Evolutionary conservation across 352 stramenopile species (phyloP).

Genomic region (Pythium apleroticum): DNA sequence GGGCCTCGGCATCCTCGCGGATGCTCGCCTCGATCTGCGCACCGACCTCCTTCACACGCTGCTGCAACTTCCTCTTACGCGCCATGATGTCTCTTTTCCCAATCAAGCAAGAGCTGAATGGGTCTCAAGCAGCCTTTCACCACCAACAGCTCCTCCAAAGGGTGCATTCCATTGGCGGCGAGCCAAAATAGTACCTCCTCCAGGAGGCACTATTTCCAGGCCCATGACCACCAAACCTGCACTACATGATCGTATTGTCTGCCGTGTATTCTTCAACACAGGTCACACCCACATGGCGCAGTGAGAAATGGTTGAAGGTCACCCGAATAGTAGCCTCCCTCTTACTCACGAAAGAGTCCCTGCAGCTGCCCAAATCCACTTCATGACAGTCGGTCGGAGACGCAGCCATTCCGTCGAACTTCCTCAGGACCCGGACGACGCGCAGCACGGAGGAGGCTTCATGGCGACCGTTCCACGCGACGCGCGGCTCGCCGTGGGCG

Average conservation of each 20-base stretch:
- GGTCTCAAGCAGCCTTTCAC: slow-evolving; percentile 20
- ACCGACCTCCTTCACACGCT: slow-evolving; percentile 68
- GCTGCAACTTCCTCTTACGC: slow-evolving; percentile 54
- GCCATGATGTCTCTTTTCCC: slow-evolving; percentile 35
- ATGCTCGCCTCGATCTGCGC: slow-evolving; percentile 77
- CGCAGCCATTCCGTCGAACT: slow-evolving; percentile 18
- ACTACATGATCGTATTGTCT: neutral
- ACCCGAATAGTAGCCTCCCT: slow-evolving; percentile 4
- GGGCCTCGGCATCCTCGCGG: slow-evolving; percentile 69
- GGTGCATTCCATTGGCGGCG: slow-evolving; percentile 1
- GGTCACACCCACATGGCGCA: neutral
- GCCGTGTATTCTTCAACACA: neutral
- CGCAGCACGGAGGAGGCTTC: neutral
- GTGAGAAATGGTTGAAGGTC: slow-evolving; percentile 20
- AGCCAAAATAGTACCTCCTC: slow-evolving; percentile 22
- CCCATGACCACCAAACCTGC: slow-evolving; percentile 1
- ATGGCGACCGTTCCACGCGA: slow-evolving; percentile 33
- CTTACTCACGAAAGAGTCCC: neutral
- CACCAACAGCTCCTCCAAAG: slow-evolving; percentile 17
- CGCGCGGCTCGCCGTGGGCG: slow-evolving; percentile 25
- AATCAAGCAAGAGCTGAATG: slow-evolving; percentile 17
- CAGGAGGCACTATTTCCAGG: neutral
- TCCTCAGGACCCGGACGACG: neutral
- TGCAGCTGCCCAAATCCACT: slow-evolving; percentile 21
- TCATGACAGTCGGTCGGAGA: slow-evolving; percentile 6